phyloP scores from a whole-genome alignment of 129 eudicot genomes.

The Saussurea involucrata region DNA sequence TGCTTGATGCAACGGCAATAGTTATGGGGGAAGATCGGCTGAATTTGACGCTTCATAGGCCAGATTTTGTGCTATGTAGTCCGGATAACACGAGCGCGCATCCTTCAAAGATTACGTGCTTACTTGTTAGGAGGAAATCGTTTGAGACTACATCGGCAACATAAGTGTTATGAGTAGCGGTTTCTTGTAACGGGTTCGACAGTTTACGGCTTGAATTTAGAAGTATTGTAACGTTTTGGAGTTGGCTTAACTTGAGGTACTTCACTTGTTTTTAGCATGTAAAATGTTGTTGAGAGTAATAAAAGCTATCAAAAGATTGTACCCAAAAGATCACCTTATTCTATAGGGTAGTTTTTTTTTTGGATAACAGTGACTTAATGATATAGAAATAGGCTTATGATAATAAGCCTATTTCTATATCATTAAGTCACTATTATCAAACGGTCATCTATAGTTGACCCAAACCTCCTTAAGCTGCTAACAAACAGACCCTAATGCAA shows the following conservation, averaged over 20 bases:
- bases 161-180: slow-evolving; percentile 2
- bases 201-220: slow-evolving; percentile 7
- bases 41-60: slow-evolving; percentile 63
- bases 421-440: too few relatives aligned
- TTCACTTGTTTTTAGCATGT: slow-evolving; percentile 23
- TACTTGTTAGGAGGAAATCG: slow-evolving; percentile 53
- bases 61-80: slow-evolving; percentile 70
- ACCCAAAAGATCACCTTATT: neutral
- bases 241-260: slow-evolving; percentile 13
- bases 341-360: too few relatives aligned
- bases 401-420: too few relatives aligned
- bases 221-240: slow-evolving; percentile 16
- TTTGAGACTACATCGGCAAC: slow-evolving; percentile 33
- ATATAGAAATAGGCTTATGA: too few relatives aligned
- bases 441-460: too few relatives aligned
- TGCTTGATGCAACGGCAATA: slow-evolving; percentile 60
- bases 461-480: too few relatives aligned
- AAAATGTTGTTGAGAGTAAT: slow-evolving; percentile 18
- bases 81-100: slow-evolving; percentile 39
- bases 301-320: slow-evolving; percentile 20
- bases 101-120: slow-evolving; percentile 66
- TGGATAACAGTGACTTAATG: too few relatives aligned
- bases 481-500: too few relatives aligned
- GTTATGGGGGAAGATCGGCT: slow-evolving; percentile 58
- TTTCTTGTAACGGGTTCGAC: slow-evolving; percentile 11